A percentile compares a stretch with the other conserved stretches of the same genome.
Conservation (phyloP, 2,329 filamentous ascomycete genomes). For the Alternaria sp. region DNA sequence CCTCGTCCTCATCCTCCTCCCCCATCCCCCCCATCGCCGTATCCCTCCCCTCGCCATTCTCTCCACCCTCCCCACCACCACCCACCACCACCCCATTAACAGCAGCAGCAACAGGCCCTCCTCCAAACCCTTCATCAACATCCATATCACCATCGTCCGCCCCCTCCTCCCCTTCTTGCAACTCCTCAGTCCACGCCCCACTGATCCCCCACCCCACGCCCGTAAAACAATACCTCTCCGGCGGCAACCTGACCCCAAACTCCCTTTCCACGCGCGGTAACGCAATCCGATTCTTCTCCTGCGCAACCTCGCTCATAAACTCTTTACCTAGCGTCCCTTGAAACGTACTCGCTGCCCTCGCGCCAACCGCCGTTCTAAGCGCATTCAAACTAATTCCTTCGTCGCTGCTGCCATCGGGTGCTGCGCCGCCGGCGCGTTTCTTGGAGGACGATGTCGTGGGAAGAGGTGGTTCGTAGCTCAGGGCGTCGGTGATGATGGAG, state of each 20-base stretch:
- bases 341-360: constrained; percentile 74
- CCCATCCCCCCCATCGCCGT: constrained; percentile 45
- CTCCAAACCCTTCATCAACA: constrained; percentile 16
- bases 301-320: constrained; percentile 75
- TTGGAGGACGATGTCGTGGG: constrained; percentile 26
- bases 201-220: constrained; percentile 47
- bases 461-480: constrained; percentile 45
- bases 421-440: constrained; percentile 29
- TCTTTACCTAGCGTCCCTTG: constrained; percentile 70
- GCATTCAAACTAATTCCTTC: constrained; percentile 69
- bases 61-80: constrained; percentile 39
- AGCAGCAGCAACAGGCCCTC: constrained; percentile 38
- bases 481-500: constrained; percentile 71
- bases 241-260: constrained; percentile 67
- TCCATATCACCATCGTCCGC: constrained; percentile 68
- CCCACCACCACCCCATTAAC: constrained; percentile 35
- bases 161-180: constrained; percentile 67
- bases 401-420: constrained; percentile 47
- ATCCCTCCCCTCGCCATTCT: constrained; percentile 35
- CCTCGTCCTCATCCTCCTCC: constrained; percentile 50
- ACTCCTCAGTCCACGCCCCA: constrained; percentile 70
- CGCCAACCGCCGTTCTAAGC: constrained; percentile 75
- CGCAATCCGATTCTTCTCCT: constrained; percentile 57
- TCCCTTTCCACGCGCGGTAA: constrained; percentile 60
- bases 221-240: constrained; percentile 64